Conservation (phyloP, 2,329 filamentous ascomycete genomes). For the Ophiosphaerella narmari region DNA sequence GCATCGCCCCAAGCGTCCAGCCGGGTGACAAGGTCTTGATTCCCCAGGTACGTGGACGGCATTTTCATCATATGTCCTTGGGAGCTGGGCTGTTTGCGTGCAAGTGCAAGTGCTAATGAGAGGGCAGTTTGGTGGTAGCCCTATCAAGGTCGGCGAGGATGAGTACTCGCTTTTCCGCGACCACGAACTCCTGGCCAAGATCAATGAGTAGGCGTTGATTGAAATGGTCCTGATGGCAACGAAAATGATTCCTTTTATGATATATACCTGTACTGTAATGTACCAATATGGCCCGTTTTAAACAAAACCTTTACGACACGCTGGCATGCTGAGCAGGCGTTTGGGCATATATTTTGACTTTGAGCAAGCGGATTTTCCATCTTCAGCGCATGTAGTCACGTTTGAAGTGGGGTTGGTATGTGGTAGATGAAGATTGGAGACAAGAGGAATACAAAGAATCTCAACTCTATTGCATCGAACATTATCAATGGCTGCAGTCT, state of each 20-base stretch:
- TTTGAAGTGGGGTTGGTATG: constrained; percentile 3
- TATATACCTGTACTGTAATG: constrained; percentile 29
- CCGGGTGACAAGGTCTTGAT: constrained; percentile 93
- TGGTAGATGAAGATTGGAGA: constrained; percentile 8
- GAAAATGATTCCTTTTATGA: background rate
- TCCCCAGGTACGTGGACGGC: constrained; percentile 71
- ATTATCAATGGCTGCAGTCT: background rate
- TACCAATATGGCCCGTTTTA: constrained; percentile 28
- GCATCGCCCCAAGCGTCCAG: constrained; percentile 79
- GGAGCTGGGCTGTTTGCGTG: too few species aligned
- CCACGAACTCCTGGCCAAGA: constrained; percentile 97
- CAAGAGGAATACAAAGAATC: constrained; percentile 22
- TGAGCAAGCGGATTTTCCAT: constrained; percentile 13
- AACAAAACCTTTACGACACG: constrained; percentile 23
- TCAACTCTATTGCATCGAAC: constrained; percentile 14
- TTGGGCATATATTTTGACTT: constrained; percentile 28
- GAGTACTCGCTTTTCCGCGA: constrained; percentile 97
- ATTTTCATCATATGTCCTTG: too few species aligned
- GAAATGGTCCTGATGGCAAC: background rate
- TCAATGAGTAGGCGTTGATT: constrained; percentile 75
- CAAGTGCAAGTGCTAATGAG: constrained; percentile 42
- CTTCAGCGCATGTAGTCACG: constrained; percentile 19
- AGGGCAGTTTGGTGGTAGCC: constrained; percentile 82
- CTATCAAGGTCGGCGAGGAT: constrained; percentile 96
- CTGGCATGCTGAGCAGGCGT: constrained; percentile 37